phyloP scores from a whole-genome alignment of 345 rosid genomes.

The Eucalyptus paniculata region DNA sequence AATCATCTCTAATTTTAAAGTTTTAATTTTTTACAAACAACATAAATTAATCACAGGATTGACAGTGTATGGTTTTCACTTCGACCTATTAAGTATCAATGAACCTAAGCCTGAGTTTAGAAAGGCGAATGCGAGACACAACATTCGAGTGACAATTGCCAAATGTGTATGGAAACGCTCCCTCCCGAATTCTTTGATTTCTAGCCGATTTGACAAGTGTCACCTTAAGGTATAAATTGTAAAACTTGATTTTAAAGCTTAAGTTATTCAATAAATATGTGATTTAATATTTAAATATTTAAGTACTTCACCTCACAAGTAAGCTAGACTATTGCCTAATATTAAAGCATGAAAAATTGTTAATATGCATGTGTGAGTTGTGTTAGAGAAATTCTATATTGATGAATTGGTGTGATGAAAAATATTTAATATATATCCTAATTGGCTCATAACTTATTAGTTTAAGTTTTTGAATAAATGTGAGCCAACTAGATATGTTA shows the following conservation, averaged over 20 bases:
- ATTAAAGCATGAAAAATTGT: no score
- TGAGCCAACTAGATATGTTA: no score
- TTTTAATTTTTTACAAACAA: background rate
- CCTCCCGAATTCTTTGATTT: background rate
- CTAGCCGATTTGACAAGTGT: background rate
- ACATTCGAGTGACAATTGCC: background rate
- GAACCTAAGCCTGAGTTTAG: background rate
- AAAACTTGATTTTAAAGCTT: background rate
- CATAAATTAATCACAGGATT: no score
- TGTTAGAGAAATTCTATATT: no score
- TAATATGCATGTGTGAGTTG: no score
- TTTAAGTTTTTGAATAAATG: no score
- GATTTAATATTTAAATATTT: background rate
- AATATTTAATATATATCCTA: no score
- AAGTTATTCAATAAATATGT: no score
- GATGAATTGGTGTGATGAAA: fast-evolving
- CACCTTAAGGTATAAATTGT: background rate
- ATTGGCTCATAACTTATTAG: no score
- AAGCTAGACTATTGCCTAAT: background rate
- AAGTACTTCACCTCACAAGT: background rate
- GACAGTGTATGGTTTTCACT: background rate
- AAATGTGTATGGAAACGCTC: no score
- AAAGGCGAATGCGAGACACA: background rate
- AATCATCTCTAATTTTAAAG: background rate
- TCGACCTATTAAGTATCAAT: background rate